phyloP scores from a whole-genome alignment of 148 eudicot species.

The Persicaria maculosa region DNA sequence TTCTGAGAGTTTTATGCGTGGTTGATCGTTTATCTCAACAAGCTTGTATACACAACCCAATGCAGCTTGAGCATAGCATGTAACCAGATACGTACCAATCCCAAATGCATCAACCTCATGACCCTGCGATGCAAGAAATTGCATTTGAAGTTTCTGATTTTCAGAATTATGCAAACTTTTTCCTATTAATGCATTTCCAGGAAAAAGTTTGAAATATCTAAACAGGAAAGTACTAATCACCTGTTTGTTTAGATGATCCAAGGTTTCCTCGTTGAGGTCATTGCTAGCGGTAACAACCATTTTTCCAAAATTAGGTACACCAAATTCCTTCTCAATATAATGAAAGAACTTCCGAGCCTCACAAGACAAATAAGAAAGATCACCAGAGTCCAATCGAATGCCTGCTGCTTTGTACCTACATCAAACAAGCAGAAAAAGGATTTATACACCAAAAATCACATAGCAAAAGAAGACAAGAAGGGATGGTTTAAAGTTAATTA shows the following conservation, averaged over 20 bases:
- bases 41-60: conserved; percentile 97
- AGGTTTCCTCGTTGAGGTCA: conserved; percentile 94
- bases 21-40: conserved; percentile 92
- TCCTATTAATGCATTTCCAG: neutral
- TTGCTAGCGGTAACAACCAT: conserved; percentile 84
- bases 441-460: neutral
- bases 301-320: conserved; percentile 67
- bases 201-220: neutral
- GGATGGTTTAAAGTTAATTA: neutral
- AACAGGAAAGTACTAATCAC: conserved; percentile 23
- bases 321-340: conserved; percentile 71
- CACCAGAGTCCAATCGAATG: conserved; percentile 95
- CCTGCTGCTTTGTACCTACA: conserved; percentile 88
- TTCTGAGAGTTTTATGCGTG: conserved; percentile 95
- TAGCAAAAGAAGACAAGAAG: neutral
- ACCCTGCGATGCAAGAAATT: conserved; percentile 38
- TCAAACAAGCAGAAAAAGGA: neutral
- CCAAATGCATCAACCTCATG: conserved; percentile 95
- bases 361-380: conserved; percentile 86
- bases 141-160: neutral
- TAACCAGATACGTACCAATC: conserved; percentile 89
- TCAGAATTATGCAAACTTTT: neutral
- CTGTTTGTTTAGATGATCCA: conserved; percentile 96
- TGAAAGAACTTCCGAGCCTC: conserved; percentile 77
- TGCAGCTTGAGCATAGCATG: conserved; percentile 99